phyloP scores from a whole-genome alignment of 164 flowering plant genomes.

The Houttuynia cordata region DNA sequence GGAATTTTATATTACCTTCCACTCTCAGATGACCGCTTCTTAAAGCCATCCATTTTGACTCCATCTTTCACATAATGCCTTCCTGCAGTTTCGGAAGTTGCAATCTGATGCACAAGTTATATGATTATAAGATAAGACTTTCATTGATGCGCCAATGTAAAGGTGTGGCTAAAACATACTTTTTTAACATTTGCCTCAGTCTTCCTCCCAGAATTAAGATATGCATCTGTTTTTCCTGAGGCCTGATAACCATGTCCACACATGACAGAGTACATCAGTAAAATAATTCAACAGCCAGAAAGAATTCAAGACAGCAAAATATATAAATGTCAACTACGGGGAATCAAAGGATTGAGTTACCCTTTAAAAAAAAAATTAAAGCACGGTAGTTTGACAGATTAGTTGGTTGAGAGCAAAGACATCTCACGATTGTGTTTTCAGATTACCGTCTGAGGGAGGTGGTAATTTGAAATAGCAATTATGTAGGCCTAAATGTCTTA shows the following conservation, averaged over 20 bases:
- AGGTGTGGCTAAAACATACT: constrained; percentile 29
- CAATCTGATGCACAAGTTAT: constrained; percentile 58
- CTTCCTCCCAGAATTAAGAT: constrained; percentile 47
- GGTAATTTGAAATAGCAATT: too few species aligned
- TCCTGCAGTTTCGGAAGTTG: constrained; percentile 73
- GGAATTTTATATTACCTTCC: constrained; percentile 65
- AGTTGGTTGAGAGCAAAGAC: too few species aligned
- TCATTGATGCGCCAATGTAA: constrained; percentile 3
- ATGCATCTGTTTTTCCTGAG: constrained; percentile 63
- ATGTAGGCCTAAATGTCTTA: too few species aligned
- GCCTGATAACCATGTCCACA: constrained; percentile 29
- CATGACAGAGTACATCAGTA: constrained; percentile 1
- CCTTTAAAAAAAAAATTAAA: too few species aligned
- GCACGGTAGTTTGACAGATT: too few species aligned
- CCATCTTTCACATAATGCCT: constrained; percentile 60
- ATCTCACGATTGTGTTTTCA: too few species aligned
- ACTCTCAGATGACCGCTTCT: constrained; percentile 45
- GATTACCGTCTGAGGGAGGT: too few species aligned
- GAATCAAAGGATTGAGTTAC: too few species aligned
- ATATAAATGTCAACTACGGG: not conserved
- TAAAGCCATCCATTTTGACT: constrained; percentile 46
- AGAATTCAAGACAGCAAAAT: not conserved
- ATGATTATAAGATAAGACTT: constrained; percentile 1
- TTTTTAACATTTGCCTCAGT: constrained; percentile 61
- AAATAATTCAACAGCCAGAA: not conserved